Conservation (phyloP, 306 rosid genomes). For the Gastrolobium villosum region DNA sequence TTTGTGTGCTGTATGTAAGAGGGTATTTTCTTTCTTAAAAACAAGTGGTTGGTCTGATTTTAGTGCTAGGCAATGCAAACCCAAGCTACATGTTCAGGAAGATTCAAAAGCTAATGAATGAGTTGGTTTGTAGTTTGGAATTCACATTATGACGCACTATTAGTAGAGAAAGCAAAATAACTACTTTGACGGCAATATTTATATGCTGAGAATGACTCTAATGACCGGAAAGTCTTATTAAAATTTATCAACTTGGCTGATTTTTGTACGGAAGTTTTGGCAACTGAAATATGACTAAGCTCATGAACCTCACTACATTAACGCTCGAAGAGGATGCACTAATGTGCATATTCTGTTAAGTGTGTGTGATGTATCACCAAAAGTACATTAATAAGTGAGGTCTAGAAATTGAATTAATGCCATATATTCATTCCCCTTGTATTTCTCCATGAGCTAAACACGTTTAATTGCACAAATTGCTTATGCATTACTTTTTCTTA, state of each 20-base stretch:
- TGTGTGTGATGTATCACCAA: too few relatives aligned
- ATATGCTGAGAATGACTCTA: neutral
- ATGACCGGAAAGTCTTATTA: neutral
- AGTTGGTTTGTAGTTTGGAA: constrained; percentile 9
- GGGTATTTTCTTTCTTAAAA: neutral
- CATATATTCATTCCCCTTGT: too few relatives aligned
- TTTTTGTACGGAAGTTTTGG: neutral
- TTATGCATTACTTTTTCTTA: too few relatives aligned
- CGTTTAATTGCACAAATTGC: too few relatives aligned
- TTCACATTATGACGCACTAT: neutral
- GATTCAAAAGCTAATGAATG: neutral
- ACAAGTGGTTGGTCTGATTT: neutral
- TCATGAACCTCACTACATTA: neutral
- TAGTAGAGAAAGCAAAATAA: neutral
- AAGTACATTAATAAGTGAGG: too few relatives aligned
- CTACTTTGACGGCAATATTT: constrained; percentile 15
- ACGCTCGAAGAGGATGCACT: neutral
- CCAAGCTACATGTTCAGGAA: neutral
- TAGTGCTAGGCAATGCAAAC: neutral
- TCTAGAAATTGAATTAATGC: too few relatives aligned
- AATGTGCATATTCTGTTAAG: neutral
- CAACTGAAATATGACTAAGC: neutral
- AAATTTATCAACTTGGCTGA: neutral
- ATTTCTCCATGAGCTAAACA: too few relatives aligned
- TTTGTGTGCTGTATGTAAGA: neutral